A percentile compares a stretch with the other conserved stretches of the same genome.
Conservation (phyloP, 768 basidiomycete species). For the Fomitopsis serialis region DNA sequence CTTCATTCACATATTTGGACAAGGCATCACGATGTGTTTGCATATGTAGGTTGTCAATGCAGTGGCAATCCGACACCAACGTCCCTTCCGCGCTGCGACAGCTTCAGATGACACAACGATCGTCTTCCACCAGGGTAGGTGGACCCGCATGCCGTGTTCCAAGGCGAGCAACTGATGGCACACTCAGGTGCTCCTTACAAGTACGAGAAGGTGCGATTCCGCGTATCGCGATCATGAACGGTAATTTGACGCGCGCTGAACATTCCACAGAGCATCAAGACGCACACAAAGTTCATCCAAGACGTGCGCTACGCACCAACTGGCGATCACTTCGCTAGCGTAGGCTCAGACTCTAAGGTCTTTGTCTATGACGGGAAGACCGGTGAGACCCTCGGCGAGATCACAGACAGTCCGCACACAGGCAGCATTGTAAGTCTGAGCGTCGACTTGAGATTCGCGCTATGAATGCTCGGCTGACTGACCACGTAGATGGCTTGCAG, state of each 20-base stretch:
- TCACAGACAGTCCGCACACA: constrained; percentile 64
- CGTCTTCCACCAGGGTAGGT: constrained; percentile 72
- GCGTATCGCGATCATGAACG: neutral
- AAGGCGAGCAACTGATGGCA: neutral
- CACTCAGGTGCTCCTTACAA: constrained; percentile 76
- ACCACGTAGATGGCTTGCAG: constrained; percentile 55
- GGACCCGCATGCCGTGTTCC: neutral
- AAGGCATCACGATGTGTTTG: too few species aligned
- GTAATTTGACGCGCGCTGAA: neutral
- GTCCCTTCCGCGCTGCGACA: constrained; percentile 89
- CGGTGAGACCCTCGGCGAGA: constrained; percentile 70
- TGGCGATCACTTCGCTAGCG: constrained; percentile 81
- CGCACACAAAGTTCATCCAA: constrained; percentile 90
- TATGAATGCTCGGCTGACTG: neutral
- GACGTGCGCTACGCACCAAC: constrained; percentile 80
- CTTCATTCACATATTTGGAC: neutral
- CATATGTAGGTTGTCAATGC: constrained; percentile 69
- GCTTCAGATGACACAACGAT: constrained; percentile 81
- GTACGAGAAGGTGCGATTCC: constrained; percentile 61
- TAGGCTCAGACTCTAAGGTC: constrained; percentile 82
- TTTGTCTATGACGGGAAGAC: constrained; percentile 90
- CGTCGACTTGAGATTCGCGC: too few species aligned
- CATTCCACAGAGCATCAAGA: constrained; percentile 61
- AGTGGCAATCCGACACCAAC: constrained; percentile 79
- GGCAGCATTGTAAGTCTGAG: constrained; percentile 60